phyloP scores from a whole-genome alignment of 192 early-diverging fungal genomes.

The Podila epigama region DNA sequence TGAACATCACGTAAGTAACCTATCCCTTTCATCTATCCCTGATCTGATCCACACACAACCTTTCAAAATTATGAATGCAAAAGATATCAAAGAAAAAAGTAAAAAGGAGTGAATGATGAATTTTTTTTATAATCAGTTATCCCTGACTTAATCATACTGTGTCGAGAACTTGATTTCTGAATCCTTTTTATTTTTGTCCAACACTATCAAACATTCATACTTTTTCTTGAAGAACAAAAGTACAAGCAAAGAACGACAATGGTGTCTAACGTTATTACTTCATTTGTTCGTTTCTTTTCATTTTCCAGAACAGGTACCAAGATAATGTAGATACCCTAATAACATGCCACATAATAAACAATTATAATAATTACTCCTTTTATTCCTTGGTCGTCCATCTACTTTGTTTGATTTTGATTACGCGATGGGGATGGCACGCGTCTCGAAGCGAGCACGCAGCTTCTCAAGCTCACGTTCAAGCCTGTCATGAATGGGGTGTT shows the following conservation, averaged over 20 bases:
- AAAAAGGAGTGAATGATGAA: slow-evolving; percentile 13
- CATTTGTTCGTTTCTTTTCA: background rate
- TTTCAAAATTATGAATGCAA: background rate
- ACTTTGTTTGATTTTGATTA: background rate
- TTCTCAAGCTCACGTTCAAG: slow-evolving; percentile 52
- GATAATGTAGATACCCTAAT: background rate
- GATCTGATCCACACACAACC: background rate
- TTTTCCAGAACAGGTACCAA: background rate
- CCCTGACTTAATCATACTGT: slow-evolving; percentile 27
- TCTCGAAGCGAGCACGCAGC: slow-evolving; percentile 36
- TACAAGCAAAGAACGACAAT: background rate
- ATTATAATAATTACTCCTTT: background rate
- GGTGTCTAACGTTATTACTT: background rate
- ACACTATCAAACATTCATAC: too few species aligned
- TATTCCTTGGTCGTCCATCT: background rate
- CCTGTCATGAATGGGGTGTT: slow-evolving; percentile 8
- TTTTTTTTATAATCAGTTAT: slow-evolving; percentile 23
- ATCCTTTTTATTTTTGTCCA: too few species aligned
- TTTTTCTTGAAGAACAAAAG: background rate
- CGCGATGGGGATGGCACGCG: slow-evolving; percentile 23
- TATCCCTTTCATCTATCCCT: too few species aligned
- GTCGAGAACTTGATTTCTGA: slow-evolving; percentile 35
- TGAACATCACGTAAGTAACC: slow-evolving; percentile 5
- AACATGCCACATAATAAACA: background rate
- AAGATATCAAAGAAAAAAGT: background rate